Evolutionary conservation across 345 rosid species (phyloP).

Genomic region (Gossypium bickii): DNA sequence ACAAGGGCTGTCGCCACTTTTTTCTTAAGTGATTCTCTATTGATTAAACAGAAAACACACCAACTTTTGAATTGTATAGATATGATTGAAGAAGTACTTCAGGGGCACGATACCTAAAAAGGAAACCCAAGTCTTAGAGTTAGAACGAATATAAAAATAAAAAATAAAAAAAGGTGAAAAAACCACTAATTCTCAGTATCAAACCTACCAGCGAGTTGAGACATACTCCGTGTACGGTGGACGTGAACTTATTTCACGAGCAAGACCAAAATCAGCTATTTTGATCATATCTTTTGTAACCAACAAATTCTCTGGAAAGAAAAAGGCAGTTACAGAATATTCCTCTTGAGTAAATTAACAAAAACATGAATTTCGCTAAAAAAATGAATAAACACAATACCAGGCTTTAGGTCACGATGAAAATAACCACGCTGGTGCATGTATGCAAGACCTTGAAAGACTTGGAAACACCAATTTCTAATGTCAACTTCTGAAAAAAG

Average conservation of each 20-base stretch:
- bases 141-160: neutral
- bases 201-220: conserved; percentile 89
- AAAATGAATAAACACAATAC: conserved; percentile 25
- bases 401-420: conserved; percentile 98
- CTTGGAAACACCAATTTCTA: conserved; percentile 93
- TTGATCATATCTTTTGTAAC: conserved; percentile 72
- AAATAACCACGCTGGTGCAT: conserved; percentile 94
- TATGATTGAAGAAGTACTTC: conserved; percentile 88
- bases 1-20: neutral
- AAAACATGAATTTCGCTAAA: neutral
- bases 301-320: conserved; percentile 65
- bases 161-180: neutral
- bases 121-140: neutral
- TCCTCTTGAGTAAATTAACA: neutral
- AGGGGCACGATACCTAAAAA: conserved; percentile 90
- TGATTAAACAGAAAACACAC: conserved; percentile 37
- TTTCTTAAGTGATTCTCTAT: neutral
- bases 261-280: conserved; percentile 98
- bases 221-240: conserved; percentile 95
- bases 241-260: conserved; percentile 71
- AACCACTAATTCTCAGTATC: neutral
- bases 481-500: conserved; percentile 73
- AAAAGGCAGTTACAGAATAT: neutral
- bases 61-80: conserved; percentile 75
- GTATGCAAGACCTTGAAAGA: conserved; percentile 90